Evolutionary conservation across 2,329 filamentous ascomycete genomes (phyloP).

Genomic region (Periconia sp.): DNA sequence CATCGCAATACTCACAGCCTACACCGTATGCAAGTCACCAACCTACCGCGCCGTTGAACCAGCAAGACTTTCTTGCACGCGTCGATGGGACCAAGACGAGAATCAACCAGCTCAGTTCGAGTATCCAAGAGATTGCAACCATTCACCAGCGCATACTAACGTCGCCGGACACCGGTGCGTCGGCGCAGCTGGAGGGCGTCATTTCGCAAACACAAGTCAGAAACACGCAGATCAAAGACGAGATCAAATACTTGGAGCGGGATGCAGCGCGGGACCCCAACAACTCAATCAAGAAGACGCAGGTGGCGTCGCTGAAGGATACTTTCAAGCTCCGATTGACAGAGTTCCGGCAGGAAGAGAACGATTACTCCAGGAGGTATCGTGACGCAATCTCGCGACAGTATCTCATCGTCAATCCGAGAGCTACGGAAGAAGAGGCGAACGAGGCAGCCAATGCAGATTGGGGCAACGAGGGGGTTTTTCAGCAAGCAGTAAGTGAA

Average conservation of each 20-base stretch:
- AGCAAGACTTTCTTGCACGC: slow-evolving; percentile 72
- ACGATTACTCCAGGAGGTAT: slow-evolving; percentile 72
- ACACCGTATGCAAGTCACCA: slow-evolving; percentile 58
- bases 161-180: slow-evolving; percentile 63
- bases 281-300: slow-evolving; percentile 71
- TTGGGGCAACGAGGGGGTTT: slow-evolving; percentile 80
- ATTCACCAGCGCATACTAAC: slow-evolving; percentile 75
- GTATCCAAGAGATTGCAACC: slow-evolving; percentile 70
- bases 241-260: slow-evolving; percentile 76
- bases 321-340: slow-evolving; percentile 75
- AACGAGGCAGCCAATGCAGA: slow-evolving; percentile 71
- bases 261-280: slow-evolving; percentile 70
- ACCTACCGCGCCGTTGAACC: slow-evolving; percentile 61
- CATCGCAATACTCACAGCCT: slow-evolving; percentile 41
- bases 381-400: slow-evolving; percentile 80
- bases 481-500: slow-evolving; percentile 81
- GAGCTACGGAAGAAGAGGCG: slow-evolving; percentile 77
- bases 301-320: slow-evolving; percentile 72
- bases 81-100: slow-evolving; percentile 71
- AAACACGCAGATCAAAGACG: slow-evolving; percentile 78
- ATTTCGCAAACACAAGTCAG: slow-evolving; percentile 73
- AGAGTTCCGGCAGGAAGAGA: slow-evolving; percentile 74
- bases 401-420: slow-evolving; percentile 81
- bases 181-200: slow-evolving; percentile 67
- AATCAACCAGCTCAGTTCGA: slow-evolving; percentile 69